A percentile compares a stretch with the other conserved stretches of the same genome.
Conservation (phyloP, 352 stramenopile species). For the Phytopythium sindhum region DNA sequence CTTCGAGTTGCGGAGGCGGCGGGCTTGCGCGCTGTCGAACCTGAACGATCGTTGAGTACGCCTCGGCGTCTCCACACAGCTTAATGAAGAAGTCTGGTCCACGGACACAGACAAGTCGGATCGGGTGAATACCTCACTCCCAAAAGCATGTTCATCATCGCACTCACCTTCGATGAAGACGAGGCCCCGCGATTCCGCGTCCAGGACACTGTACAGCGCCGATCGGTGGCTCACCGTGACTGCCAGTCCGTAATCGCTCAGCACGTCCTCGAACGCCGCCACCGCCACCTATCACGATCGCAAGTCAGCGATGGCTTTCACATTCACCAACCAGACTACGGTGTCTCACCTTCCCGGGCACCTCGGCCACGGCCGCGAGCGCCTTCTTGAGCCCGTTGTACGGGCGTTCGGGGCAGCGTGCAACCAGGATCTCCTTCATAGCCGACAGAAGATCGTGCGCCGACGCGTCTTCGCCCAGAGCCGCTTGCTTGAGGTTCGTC, state of each 20-base stretch:
- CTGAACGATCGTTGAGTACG: slow-evolving; percentile 32
- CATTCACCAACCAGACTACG: not conserved
- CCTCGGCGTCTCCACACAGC: slow-evolving; percentile 59
- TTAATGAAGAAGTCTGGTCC: slow-evolving; percentile 73
- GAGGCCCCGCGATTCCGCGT: slow-evolving; percentile 46
- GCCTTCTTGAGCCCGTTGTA: slow-evolving; percentile 85
- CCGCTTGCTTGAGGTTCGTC: slow-evolving; percentile 52
- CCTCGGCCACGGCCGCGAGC: slow-evolving; percentile 57
- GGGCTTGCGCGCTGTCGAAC: slow-evolving; percentile 8
- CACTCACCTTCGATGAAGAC: slow-evolving; percentile 67
- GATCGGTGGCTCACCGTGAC: slow-evolving; percentile 37
- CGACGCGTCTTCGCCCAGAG: slow-evolving; percentile 38
- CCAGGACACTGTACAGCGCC: slow-evolving; percentile 43
- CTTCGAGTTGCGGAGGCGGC: not conserved
- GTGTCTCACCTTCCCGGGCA: slow-evolving; percentile 56
- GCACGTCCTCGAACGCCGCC: slow-evolving; percentile 65
- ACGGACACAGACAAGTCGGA: not conserved
- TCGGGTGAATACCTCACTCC: not conserved
- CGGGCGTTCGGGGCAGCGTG: slow-evolving; percentile 50
- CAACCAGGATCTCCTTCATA: slow-evolving; percentile 63
- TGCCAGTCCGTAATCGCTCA: slow-evolving; percentile 60
- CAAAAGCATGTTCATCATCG: not conserved
- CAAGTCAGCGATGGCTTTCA: not conserved
- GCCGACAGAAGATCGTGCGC: slow-evolving; percentile 60
- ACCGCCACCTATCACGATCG: slow-evolving; percentile 41